Evolutionary conservation across 768 basidiomycete species (phyloP).

Genomic region (Lentinula boryana): DNA sequence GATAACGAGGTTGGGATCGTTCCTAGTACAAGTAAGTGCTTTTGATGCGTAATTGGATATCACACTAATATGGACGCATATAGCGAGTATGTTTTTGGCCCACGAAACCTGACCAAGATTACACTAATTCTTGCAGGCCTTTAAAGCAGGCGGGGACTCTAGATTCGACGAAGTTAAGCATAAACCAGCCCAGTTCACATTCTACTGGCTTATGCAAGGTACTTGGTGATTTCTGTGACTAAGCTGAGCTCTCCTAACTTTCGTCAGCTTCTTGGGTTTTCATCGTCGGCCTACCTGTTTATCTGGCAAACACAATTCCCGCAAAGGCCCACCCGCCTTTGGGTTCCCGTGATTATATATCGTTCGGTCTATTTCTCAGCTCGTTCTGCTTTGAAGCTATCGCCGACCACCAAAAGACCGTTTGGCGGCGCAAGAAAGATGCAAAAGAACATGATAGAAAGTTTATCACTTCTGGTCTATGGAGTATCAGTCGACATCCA

Average conservation of each 20-base stretch:
- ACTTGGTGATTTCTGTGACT: not conserved
- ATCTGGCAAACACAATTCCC: constrained; percentile 54
- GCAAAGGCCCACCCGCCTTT: constrained; percentile 43
- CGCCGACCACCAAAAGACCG: constrained; percentile 60
- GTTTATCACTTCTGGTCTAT: constrained; percentile 65
- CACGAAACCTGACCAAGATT: not conserved
- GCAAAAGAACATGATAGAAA: constrained; percentile 62
- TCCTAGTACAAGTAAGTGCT: constrained; percentile 43
- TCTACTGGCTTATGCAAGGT: constrained; percentile 62
- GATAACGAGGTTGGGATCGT: constrained; percentile 56
- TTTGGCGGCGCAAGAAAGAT: constrained; percentile 55
- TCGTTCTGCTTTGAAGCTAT: constrained; percentile 58
- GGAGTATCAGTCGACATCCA: constrained; percentile 64
- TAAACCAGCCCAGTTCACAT: constrained; percentile 41
- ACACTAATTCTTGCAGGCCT: constrained; percentile 19
- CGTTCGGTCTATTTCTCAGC: constrained; percentile 44
- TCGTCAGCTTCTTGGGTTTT: constrained; percentile 57
- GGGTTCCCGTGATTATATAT: constrained; percentile 46
- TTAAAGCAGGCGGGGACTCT: constrained; percentile 40
- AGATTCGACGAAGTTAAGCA: constrained; percentile 47
- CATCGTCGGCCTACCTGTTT: constrained; percentile 65
- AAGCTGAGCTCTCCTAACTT: not conserved
- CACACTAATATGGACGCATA: not conserved
- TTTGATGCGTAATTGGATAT: not conserved
- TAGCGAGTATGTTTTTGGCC: not conserved